Evolutionary conservation across 1,284 basidiomycete genomes (phyloP).

Genomic region (Amylostereum areolatum): DNA sequence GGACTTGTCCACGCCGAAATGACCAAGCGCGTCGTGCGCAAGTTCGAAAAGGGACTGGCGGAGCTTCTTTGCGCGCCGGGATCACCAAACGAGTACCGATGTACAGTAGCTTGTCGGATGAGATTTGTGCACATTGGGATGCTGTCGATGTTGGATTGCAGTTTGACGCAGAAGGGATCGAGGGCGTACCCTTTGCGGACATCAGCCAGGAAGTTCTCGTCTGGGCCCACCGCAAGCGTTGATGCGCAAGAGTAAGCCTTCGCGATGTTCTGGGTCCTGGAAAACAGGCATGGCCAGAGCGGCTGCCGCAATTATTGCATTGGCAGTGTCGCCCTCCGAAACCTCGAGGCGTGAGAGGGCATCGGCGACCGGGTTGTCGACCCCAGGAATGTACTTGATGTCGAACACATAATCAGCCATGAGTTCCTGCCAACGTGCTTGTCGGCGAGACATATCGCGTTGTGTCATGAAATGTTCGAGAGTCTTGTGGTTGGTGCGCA

Average conservation of each 20-base stretch:
- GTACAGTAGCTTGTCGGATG: conserved; percentile 23
- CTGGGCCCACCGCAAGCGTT: conserved; percentile 13
- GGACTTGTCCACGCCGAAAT: neutral
- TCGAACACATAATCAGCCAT: conserved; percentile 28
- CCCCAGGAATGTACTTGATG: conserved; percentile 29
- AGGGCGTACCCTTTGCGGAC: conserved; percentile 22
- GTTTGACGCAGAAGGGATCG: conserved; percentile 22
- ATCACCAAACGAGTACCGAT: conserved; percentile 24
- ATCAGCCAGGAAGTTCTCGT: conserved; percentile 14
- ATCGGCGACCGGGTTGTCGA: conserved; percentile 30
- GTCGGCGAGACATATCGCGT: conserved; percentile 24
- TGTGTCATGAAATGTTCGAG: conserved; percentile 29
- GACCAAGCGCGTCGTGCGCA: conserved; percentile 25
- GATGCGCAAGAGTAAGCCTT: no score
- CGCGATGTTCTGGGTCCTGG: no score
- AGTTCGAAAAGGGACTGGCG: conserved; percentile 17
- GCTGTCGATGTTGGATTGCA: conserved; percentile 11
- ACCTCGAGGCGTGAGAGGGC: conserved; percentile 27
- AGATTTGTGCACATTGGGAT: conserved; percentile 7
- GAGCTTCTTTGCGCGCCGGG: conserved; percentile 15
- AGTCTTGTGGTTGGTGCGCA: conserved; percentile 35
- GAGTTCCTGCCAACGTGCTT: conserved; percentile 31
- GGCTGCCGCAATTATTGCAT: no score
- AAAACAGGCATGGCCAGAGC: no score
- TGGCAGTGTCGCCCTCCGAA: no score